A percentile compares a stretch with the other conserved stretches of the same genome.
These are phyloP conservation scores for Mollisia scopiformis DNA, from an alignment of 2,329 filamentous ascomycete species.

Conservation along the genomic window DNA sequence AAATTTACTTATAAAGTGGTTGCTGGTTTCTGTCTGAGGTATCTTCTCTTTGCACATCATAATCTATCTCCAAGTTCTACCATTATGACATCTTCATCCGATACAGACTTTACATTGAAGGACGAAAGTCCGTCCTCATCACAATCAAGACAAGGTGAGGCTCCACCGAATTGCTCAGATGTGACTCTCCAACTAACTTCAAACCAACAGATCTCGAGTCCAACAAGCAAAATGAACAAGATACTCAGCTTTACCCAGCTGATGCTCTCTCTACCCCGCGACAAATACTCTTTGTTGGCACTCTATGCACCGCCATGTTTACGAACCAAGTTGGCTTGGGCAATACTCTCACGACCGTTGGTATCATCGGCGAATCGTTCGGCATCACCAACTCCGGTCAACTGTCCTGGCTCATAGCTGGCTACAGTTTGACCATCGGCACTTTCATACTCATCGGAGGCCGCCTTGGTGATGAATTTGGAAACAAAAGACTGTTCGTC, in stretches of 20 bases:
- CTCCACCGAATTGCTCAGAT: background rate
- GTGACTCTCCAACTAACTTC: background rate
- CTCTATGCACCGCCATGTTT: slow-evolving; percentile 12
- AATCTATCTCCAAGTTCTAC: background rate
- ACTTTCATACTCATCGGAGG: background rate
- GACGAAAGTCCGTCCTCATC: background rate
- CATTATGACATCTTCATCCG: background rate
- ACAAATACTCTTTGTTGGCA: slow-evolving; percentile 1
- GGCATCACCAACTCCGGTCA: slow-evolving; percentile 44
- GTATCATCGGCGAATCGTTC: slow-evolving; percentile 50
- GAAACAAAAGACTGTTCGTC: background rate
- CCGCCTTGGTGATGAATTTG: background rate
- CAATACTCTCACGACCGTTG: slow-evolving; percentile 48
- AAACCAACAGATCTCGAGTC: background rate
- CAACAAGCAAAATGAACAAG: background rate
- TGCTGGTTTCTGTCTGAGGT: too few species aligned
- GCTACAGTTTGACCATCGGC: slow-evolving; percentile 36
- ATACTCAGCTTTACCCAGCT: background rate
- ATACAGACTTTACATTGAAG: background rate
- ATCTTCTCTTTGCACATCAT: background rate
- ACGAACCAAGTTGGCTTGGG: slow-evolving; percentile 45
- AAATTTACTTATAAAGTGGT: too few species aligned
- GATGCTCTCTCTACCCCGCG: background rate
- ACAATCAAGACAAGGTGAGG: background rate
- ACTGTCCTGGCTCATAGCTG: slow-evolving; percentile 58